Base-by-base conservation (phyloP, 768 basidiomycete genomes). In the Kwoniella heveanensis region DNA sequence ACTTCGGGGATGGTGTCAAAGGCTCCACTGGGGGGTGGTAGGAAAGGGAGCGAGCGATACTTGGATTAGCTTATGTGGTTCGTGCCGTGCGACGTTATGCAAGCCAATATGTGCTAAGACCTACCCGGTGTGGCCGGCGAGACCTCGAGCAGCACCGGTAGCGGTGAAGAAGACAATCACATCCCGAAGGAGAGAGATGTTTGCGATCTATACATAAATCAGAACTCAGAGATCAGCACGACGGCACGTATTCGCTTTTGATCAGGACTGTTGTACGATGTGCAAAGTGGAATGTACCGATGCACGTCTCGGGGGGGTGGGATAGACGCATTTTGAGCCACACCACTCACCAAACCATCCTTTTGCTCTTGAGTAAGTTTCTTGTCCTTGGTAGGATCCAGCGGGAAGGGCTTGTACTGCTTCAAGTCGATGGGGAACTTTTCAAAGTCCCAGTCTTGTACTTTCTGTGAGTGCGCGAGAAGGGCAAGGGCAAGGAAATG, bases 121-220 rank as follows among this genome's bases (percentile, higher is more conserved):
- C 51, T 36, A 72, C 67, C 68, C 69, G 59, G 71, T 91, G 79
- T 92, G 91, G 32, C 91, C 91, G 69, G 89, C 89, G 47, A 91
- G 89, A 53, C 91, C 91, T 47, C 91, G 84, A 2, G 91, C 91
- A 19, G 77, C 73, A 57, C 90, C 91, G 8, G 89, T 88, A 5
- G 91, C 88, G 0, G 91, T 93, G 80, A 92, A 93, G 50, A 90
- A 82, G 25, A 93, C 87, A 67, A 93, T 90, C 7, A 84, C 87
- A 86, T 92, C 91, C 55, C 91, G 88, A 65, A 91, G 83, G 27
- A 92, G 83, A 75, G 88, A 86, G 71, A 92, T 89, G 80, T 93
- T 93, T 57, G 83, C 80, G 68, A 83, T 78, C 66, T 67, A 36
- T 17, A 32, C 32, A 32, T 5, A 32, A 32, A 32, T 6, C 32